A percentile compares a stretch with the other conserved stretches of the same genome.
Conservation (phyloP, 805 yeast genomes). For the Torulaspora gathmanii region DNA sequence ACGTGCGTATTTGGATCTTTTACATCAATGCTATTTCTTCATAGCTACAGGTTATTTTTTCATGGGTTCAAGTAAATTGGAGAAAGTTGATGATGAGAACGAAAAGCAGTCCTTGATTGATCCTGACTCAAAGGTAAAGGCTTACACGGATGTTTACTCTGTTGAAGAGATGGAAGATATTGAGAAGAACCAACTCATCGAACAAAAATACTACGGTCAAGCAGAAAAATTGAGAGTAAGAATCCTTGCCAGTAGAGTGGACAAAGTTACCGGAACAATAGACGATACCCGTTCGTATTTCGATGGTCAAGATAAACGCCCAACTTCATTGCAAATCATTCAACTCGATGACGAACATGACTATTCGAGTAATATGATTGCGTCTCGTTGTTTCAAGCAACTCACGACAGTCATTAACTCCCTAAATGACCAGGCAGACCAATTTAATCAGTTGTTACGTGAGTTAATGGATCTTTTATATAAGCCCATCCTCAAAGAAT, state of each 20-base stretch:
- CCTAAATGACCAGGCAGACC: slow-evolving; percentile 27
- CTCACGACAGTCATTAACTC: slow-evolving; percentile 13
- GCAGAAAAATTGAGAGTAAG: slow-evolving; percentile 61
- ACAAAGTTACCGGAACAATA: slow-evolving; percentile 23
- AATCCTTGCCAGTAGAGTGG: slow-evolving; percentile 41
- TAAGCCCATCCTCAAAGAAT: slow-evolving; percentile 30
- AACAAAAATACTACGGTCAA: slow-evolving; percentile 48
- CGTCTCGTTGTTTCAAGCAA: slow-evolving; percentile 22
- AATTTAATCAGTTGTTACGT: slow-evolving; percentile 21
- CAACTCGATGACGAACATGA: slow-evolving; percentile 19
- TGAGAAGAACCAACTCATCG: slow-evolving; percentile 41
- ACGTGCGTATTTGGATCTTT: slow-evolving; percentile 40
- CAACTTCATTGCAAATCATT: slow-evolving; percentile 11
- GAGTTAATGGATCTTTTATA: slow-evolving; percentile 20
- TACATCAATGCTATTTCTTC: slow-evolving; percentile 76
- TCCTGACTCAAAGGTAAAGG: slow-evolving; percentile 13
- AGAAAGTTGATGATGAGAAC: slow-evolving; percentile 28
- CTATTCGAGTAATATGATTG: slow-evolving; percentile 21
- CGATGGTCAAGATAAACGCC: slow-evolving; percentile 3
- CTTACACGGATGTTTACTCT: slow-evolving; percentile 22
- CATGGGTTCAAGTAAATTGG: slow-evolving; percentile 29
- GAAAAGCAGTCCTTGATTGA: slow-evolving; percentile 19
- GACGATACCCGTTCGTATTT: slow-evolving; percentile 27
- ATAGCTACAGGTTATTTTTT: slow-evolving; percentile 46
- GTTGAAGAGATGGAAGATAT: slow-evolving; percentile 30